phyloP scores from a whole-genome alignment of 495 filamentous ascomycete species.

The Penicillium fimorum region DNA sequence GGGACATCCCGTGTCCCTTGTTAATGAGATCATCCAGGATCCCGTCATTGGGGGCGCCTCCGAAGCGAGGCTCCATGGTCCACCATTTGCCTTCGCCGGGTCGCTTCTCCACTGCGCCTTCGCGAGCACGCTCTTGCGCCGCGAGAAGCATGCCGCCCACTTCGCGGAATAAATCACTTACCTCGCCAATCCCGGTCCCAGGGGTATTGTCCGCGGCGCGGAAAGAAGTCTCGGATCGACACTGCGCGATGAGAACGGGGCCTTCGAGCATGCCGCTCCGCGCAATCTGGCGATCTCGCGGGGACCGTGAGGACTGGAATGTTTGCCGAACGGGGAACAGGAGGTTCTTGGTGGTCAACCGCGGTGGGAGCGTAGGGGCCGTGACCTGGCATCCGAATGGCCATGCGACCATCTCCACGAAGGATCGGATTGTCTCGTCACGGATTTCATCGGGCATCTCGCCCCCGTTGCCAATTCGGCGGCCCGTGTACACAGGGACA shows the following conservation, averaged over 20 bases:
- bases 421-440: constrained; percentile 63
- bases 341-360: constrained; percentile 55
- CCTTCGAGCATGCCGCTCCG: constrained; percentile 74
- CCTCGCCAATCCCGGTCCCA: constrained; percentile 53
- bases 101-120: constrained; percentile 62
- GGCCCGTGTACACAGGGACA: constrained; percentile 46
- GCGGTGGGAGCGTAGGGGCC: constrained; percentile 59
- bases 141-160: constrained; percentile 70
- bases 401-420: constrained; percentile 78
- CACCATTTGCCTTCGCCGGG: constrained; percentile 82
- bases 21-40: constrained; percentile 52
- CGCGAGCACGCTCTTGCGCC: constrained; percentile 77
- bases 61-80: constrained; percentile 71
- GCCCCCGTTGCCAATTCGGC: constrained; percentile 59
- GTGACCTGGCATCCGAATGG: constrained; percentile 74
- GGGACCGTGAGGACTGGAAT: constrained; percentile 63
- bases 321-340: constrained; percentile 53
- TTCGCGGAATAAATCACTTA: constrained; percentile 71
- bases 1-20: constrained; percentile 21
- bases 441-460: constrained; percentile 78
- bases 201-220: constrained; percentile 32
- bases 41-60: constrained; percentile 66
- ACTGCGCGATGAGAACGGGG: constrained; percentile 58
- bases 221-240: constrained; percentile 59
- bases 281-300: constrained; percentile 64